Base-by-base conservation (phyloP, 2,329 filamentous ascomycete genomes). In the Fusarium metavorans region DNA sequence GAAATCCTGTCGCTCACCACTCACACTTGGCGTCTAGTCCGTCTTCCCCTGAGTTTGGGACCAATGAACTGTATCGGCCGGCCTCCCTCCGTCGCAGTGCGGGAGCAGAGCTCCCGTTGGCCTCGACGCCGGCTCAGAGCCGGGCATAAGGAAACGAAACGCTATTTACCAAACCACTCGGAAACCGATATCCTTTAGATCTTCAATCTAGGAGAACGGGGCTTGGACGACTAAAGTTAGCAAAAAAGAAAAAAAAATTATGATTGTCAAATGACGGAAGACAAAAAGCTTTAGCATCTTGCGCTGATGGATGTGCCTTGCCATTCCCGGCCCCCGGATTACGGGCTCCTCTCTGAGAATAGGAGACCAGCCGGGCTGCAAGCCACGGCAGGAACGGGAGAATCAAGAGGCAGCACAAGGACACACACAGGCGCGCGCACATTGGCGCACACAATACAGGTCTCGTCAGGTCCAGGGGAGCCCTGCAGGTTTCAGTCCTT, bases 401-500 rank as follows among this genome's bases (percentile, higher is more conserved):
- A 39, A 61, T 52, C 35, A 52, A 61, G 60, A 70, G 34, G 16
- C 32, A 23, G 34, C 41, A 63, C n/a, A 50, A 14, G 18, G 25
- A 61, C 59, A 23, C 23, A 61, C 20, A 43, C 39, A 13, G 13
- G 6, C 41, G 7, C 41, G 5, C 35, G 14, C 39, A 41, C 18
- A 20, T 4, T 10, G 30, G 34, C 41, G 14, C 58, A 48, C 39
- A 45, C 35, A 37, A 60, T 30, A 61, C 58, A 43, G 25, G 30
- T 41, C 2, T 37, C 23, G 68, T 57, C 54, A 72, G 48, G 52
- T 32, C 27, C 52, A 54, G 62, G 54, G 64, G 68, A 27, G 57
- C 61, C 48, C 65, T 73, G 72, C 43, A 41, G 52, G 72, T 75
- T 73, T 74, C 72, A 74, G 68, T 74, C 66, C 48, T 56, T 72